Base-by-base conservation (phyloP, 2,329 filamentous ascomycete species). In the Myrmaecium sp. region DNA sequence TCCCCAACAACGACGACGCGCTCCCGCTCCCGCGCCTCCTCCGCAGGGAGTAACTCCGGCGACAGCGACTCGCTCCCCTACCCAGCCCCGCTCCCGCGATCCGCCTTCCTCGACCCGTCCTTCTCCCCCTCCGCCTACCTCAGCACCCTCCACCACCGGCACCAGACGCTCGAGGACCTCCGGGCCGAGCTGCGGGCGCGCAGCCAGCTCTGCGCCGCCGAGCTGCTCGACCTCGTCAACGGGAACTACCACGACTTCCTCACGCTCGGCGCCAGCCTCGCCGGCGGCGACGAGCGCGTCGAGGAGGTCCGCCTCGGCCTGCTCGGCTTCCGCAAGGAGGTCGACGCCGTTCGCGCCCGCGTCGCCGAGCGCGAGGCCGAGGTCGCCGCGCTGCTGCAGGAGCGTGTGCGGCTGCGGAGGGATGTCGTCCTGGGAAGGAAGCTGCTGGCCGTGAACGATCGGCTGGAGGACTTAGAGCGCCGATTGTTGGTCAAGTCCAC, bases 151-250 rank as follows among this genome's bases (percentile, higher is more conserved):
- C 70, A 73, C 12, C 74, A 89, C 46, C 77, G 89, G 2, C 89
- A 98, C 51, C 89, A 98, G 51, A 94, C 86, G 1, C 78, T 98
- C 25, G 84, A 93, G 47, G 89, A 98, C 49, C 62, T 98, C 17
- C 80, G 86, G 18, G 58, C 74, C 4, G 91, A 98, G 44, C 63
- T 98, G 10, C 74, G 84, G 23, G 70, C 83, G 31, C 67, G 91
- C 27, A 80, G 74, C 38, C 69, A 79, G 39, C 66, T 75, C 12
- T 74, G 98, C 33, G 79, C 74, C 42, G 70, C 76, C 35, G 89
- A 98, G 55, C 64, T 98, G 3, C 64, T 98, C 11, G 86, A 94
- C 54, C 69, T 98, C 5, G 89, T 98, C 37, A 98, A 98, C 46
- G 69, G 76, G 27, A 92, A 98, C 52, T 95, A 98, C 49, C 76